Evolutionary conservation across 345 rosid species (phyloP).

Genomic region (Nephelium lappaceum): DNA sequence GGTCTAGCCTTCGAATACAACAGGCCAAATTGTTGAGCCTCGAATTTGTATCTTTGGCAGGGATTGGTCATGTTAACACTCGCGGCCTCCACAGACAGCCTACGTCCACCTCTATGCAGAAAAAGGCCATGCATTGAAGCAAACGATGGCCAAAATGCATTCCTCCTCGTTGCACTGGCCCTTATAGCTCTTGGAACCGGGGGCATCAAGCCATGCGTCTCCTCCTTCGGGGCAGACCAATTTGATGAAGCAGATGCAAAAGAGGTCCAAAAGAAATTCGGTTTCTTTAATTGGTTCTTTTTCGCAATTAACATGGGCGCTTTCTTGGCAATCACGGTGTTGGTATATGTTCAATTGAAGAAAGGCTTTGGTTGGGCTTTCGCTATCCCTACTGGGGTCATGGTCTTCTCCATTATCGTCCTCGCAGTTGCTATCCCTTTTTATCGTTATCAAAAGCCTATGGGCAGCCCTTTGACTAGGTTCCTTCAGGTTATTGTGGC

Average conservation of each 20-base stretch:
- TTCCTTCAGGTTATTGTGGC: constrained; percentile 56
- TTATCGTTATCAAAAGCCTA: constrained; percentile 56
- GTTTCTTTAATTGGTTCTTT: constrained; percentile 71
- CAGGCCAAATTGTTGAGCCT: background rate
- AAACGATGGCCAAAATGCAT: constrained; percentile 33
- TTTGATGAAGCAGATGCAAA: constrained; percentile 54
- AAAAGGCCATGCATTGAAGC: constrained; percentile 41
- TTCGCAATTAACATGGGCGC: constrained; percentile 61
- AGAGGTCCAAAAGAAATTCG: constrained; percentile 42
- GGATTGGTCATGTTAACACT: constrained; percentile 51
- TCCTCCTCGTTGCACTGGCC: constrained; percentile 46
- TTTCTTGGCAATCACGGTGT: constrained; percentile 42
- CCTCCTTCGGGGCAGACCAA: constrained; percentile 65
- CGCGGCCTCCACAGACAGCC: constrained; percentile 48
- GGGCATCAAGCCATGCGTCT: constrained; percentile 67
- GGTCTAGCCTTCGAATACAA: background rate
- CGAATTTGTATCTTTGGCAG: constrained; percentile 24
- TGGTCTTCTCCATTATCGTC: constrained; percentile 32
- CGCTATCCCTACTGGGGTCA: constrained; percentile 42
- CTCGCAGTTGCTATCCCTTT: constrained; percentile 31
- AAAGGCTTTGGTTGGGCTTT: constrained; percentile 57
- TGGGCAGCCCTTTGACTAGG: constrained; percentile 63
- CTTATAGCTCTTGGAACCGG: constrained; percentile 64
- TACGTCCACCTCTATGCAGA: constrained; percentile 50
- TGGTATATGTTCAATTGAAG: constrained; percentile 46